A percentile compares a stretch with the other conserved stretches of the same genome.
Evolutionary conservation across 345 rosid genomes (phyloP).

Genomic region (Brassica carinata): DNA sequence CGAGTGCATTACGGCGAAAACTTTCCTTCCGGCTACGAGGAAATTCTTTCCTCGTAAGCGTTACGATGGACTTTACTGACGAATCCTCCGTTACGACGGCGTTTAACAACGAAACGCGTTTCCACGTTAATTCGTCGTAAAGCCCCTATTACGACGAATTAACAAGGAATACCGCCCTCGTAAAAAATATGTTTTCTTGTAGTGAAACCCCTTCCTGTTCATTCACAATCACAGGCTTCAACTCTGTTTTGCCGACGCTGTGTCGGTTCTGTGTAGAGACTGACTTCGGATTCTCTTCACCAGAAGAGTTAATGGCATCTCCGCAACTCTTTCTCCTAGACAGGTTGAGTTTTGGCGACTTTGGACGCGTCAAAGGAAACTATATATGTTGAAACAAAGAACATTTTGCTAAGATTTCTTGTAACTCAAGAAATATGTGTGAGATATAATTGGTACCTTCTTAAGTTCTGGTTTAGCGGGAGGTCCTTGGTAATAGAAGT

Average conservation of each 20-base stretch:
- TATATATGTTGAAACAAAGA: constrained; percentile 11
- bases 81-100: no score
- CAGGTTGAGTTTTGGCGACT: constrained; percentile 54
- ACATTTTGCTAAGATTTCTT: constrained; percentile 7
- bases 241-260: constrained; percentile 46
- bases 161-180: no score
- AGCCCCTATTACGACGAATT: no score
- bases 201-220: constrained; percentile 12
- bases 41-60: no score
- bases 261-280: constrained; percentile 58
- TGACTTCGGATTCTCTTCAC: constrained; percentile 53
- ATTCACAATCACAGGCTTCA: constrained; percentile 13
- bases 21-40: no score
- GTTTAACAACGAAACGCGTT: no score
- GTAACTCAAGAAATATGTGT: constrained; percentile 13
- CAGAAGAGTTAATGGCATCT: constrained; percentile 50
- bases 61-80: no score
- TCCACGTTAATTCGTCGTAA: no score
- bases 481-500: constrained; percentile 82
- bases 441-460: constrained; percentile 55
- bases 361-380: constrained; percentile 85
- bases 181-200: no score
- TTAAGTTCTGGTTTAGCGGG: constrained; percentile 75
- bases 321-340: constrained; percentile 76
- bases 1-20: no score